Evolutionary conservation across 495 filamentous ascomycete species (phyloP).

Genomic region (Pseudevernia furfuracea): DNA sequence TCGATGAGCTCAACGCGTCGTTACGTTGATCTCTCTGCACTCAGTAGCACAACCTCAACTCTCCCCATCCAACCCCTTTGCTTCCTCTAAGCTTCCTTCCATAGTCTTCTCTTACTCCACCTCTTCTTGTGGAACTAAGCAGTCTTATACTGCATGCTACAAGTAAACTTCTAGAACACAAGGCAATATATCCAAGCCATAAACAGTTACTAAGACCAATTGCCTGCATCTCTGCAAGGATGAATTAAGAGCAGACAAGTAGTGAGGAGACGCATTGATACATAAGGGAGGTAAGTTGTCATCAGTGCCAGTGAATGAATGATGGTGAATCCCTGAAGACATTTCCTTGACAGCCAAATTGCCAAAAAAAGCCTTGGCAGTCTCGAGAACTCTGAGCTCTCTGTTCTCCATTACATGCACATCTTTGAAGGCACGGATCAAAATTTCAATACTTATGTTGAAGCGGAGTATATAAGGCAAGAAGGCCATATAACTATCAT

Average conservation of each 20-base stretch:
- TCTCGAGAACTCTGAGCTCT: neutral
- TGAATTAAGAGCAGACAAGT: neutral
- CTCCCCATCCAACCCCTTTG: neutral
- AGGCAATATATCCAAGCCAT: neutral
- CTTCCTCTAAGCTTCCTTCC: neutral
- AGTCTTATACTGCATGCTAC: neutral
- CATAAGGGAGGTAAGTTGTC: too few species aligned
- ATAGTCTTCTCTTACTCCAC: neutral
- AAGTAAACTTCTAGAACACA: neutral
- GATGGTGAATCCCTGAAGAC: too few species aligned
- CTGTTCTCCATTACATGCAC: neutral
- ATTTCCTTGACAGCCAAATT: too few species aligned
- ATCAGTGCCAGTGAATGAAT: too few species aligned
- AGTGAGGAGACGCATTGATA: too few species aligned
- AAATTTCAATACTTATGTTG: too few species aligned
- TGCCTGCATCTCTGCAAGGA: neutral
- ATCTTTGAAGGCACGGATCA: too few species aligned
- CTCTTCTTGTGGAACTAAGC: neutral
- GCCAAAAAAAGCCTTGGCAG: too few species aligned
- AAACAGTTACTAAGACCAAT: neutral
- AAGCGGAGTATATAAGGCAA: too few species aligned
- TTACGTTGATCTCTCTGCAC: neutral
- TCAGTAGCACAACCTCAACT: neutral
- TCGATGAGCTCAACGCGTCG: neutral
- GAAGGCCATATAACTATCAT: too few species aligned